Evolutionary conservation across 1,139 yeast genomes (phyloP).

Genomic region (Yamadazyma diospyri): DNA sequence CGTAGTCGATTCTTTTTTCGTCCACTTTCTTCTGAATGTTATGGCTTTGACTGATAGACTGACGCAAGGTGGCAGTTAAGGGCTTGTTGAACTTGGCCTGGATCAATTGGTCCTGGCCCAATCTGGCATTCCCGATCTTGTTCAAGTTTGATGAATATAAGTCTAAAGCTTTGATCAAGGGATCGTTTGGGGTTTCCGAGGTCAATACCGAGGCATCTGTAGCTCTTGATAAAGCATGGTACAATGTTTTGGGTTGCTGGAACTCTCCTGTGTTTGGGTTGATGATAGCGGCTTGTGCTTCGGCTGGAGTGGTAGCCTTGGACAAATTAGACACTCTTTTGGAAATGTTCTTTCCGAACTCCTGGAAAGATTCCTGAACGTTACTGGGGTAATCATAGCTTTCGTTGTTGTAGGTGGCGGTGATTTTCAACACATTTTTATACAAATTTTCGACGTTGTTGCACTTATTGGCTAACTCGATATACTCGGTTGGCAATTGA

Average conservation of each 20-base stretch:
- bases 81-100: slow-evolving; percentile 68
- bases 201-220: slow-evolving; percentile 53
- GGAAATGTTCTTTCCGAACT: slow-evolving; percentile 66
- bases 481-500: slow-evolving; percentile 79
- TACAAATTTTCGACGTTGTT: slow-evolving; percentile 74
- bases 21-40: slow-evolving; percentile 75
- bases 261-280: slow-evolving; percentile 50
- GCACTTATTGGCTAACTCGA: slow-evolving; percentile 69
- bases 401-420: slow-evolving; percentile 69
- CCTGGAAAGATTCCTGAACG: slow-evolving; percentile 67
- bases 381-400: slow-evolving; percentile 86
- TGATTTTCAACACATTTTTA: slow-evolving; percentile 68
- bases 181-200: slow-evolving; percentile 46
- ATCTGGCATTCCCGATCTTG: slow-evolving; percentile 78
- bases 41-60: slow-evolving; percentile 62
- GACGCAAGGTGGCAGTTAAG: slow-evolving; percentile 60
- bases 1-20: slow-evolving; percentile 75
- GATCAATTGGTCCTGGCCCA: slow-evolving; percentile 78
- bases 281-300: slow-evolving; percentile 75
- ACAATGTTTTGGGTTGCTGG: slow-evolving; percentile 76
- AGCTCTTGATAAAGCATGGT: slow-evolving; percentile 81
- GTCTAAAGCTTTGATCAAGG: slow-evolving; percentile 42
- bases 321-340: slow-evolving; percentile 67
- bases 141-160: slow-evolving; percentile 43
- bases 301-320: slow-evolving; percentile 74